These are phyloP conservation scores for Ilex aquifolium DNA, from an alignment of 257 asterid genomes.

Conservation along the genomic window DNA sequence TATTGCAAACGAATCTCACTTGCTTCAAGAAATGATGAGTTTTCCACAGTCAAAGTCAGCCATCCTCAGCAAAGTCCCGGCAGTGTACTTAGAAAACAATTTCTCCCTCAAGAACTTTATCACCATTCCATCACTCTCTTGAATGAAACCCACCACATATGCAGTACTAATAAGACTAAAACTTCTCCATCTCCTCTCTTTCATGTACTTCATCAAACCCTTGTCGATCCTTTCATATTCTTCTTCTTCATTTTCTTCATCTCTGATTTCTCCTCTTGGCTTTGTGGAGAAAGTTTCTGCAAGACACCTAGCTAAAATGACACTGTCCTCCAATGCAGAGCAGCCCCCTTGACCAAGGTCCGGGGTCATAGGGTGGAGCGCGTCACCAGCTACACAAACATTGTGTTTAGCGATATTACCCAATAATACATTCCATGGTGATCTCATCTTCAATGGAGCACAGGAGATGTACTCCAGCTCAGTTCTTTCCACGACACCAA, in stretches of 20 bases:
- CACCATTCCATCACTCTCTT: constrained; percentile 41
- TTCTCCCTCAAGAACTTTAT: constrained; percentile 42
- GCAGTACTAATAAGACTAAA: constrained; percentile 47
- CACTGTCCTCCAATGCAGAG: constrained; percentile 61
- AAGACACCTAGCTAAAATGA: constrained; percentile 59
- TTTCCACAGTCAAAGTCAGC: constrained; percentile 47
- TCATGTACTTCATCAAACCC: constrained; percentile 43
- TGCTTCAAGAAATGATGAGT: constrained; percentile 16
- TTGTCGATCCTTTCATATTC: constrained; percentile 15
- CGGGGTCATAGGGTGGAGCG: constrained; percentile 85
- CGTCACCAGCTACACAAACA: constrained; percentile 66
- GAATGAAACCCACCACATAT: constrained; percentile 50
- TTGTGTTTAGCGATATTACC: constrained; percentile 40
- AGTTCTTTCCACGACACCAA: constrained; percentile 42
- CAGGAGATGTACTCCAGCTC: constrained; percentile 34
- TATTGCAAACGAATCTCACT: background rate
- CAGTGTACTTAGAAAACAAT: constrained; percentile 28
- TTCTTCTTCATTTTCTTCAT: constrained; percentile 12
- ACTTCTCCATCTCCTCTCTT: constrained; percentile 70
- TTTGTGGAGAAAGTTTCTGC: constrained; percentile 27
- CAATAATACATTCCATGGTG: constrained; percentile 53
- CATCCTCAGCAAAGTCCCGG: constrained; percentile 21
- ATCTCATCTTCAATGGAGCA: constrained; percentile 41
- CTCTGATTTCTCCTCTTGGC: background rate
- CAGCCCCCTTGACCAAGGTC: constrained; percentile 84